A percentile compares a stretch with the other conserved stretches of the same genome.
Conservation (phyloP, 163 green algal species). For the Volvox carteri region DNA sequence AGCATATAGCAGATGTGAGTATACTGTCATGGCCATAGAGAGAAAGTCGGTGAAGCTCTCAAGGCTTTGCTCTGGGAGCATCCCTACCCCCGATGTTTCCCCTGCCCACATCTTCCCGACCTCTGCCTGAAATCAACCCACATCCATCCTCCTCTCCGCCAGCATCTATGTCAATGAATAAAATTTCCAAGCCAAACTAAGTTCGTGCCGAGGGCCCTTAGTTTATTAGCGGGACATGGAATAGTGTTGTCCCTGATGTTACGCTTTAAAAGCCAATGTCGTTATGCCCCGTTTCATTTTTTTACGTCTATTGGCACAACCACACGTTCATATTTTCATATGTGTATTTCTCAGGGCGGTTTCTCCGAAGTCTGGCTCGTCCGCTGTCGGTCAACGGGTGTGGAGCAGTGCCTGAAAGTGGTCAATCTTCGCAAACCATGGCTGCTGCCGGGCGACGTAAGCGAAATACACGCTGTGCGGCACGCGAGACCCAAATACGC, state of each 20-base stretch:
- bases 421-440: slow-evolving; percentile 79
- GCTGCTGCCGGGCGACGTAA: slow-evolving; percentile 71
- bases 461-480: neutral
- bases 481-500: too few species aligned
- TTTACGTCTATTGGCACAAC: neutral
- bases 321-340: neutral
- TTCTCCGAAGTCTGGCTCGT: slow-evolving; percentile 79
- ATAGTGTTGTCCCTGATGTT: too few species aligned
- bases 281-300: too few species aligned
- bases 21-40: neutral
- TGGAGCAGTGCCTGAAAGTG: slow-evolving; percentile 78
- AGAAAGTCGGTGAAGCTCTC: neutral
- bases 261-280: too few species aligned
- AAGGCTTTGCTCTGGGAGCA: neutral
- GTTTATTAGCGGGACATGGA: too few species aligned
- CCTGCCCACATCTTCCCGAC: neutral
- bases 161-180: too few species aligned
- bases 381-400: slow-evolving; percentile 31
- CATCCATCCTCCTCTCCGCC: neutral
- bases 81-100: too few species aligned
- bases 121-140: neutral
- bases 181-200: neutral
- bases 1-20: slow-evolving; percentile 48
- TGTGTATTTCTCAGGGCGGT: slow-evolving; percentile 47
- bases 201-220: too few species aligned